Evolutionary conservation across 257 asterid genomes (phyloP), one percentile per base, ranked within the genome.

Genomic region (Nicotiana sylvestris): DNA sequence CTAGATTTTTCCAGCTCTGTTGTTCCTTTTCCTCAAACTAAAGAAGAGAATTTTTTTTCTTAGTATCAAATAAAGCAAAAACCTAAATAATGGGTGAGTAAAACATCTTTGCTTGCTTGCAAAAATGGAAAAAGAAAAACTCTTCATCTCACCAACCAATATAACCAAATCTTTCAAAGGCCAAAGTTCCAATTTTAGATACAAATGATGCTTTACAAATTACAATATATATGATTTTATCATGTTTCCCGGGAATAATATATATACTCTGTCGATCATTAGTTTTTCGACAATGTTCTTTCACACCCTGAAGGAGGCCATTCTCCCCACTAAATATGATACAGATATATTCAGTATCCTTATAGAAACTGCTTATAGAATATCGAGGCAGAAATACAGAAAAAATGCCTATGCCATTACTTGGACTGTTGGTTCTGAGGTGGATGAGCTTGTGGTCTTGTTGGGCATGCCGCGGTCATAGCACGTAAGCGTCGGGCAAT

Each of bases 401-500:
- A 37, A 82, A 61, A 32, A 35, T 68, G 55, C 55, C 83, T 56
- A 43, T 32, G 33, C 30, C 66, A 67, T 89, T 86, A 90, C 89
- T 88, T 90, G 66, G 92, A 33, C 82, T 81, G 76, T 82, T 86
- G 92, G 80, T 87, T 85, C 76, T 86, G 92, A 43, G 86, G 83
- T 17, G 85, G 77, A 76, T 83, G 76, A 46, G 80, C 89, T 65
- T 88, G 94, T 46, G 88, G 80, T 83, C 88, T 90, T 11, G 91
- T 82, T 17, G 89, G 83, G 86, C 86, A 81, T 57, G 94, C 91
- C 2, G 91, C 84, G 51, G 91, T 82, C 98, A 95, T 92, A 68
- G 85, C 67, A 68, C 98, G 95, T 61, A 95, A 72, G n/a, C 94
- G 95, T 30, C 95, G 67, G 12, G 98, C 94, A 56, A 95, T 95